Percentiles rank a stretch among this genome's conserved stretches.
Evolutionary conservation across 2,329 filamentous ascomycete genomes (phyloP).

Genomic region (Tolypocladium ophioglossoides): DNA sequence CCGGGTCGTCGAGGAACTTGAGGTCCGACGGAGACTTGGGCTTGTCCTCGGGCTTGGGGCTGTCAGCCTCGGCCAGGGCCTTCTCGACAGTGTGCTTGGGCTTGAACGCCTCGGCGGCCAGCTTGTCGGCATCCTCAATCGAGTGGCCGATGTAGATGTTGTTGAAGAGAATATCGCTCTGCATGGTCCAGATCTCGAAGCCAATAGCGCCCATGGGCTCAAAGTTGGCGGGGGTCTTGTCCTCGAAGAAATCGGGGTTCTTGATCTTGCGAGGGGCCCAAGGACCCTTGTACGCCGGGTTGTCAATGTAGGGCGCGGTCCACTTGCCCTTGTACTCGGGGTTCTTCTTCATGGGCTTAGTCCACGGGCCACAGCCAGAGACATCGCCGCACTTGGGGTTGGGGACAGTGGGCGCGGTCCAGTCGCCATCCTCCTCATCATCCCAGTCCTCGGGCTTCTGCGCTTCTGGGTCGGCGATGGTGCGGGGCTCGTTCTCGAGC

Average conservation of each 20-base stretch:
- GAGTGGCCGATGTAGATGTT: constrained; percentile 99
- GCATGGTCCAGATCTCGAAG: constrained; percentile 99
- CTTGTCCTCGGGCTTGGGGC: constrained; percentile 60
- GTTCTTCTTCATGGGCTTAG: constrained; percentile 86
- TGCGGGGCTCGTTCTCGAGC: constrained; percentile 80
- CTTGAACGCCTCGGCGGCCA: constrained; percentile 82
- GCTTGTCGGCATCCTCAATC: constrained; percentile 77
- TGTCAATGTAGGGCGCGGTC: constrained; percentile 85
- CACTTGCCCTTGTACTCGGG: constrained; percentile 98
- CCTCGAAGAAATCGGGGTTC: constrained; percentile 94
- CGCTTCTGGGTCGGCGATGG: constrained; percentile 83
- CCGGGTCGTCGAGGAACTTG: constrained; percentile 83
- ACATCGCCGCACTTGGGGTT: constrained; percentile 94
- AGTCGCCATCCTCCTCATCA: constrained; percentile 98
- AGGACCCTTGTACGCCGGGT: constrained; percentile 93
- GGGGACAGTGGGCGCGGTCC: constrained; percentile 77
- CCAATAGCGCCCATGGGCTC: constrained; percentile 98
- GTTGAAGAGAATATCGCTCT: constrained; percentile 96
- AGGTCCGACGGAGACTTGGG: constrained; percentile 65
- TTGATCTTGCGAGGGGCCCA: constrained; percentile 94
- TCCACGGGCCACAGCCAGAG: constrained; percentile 91
- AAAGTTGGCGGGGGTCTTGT: constrained; percentile 92
- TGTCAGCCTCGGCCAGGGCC: constrained; percentile 65
- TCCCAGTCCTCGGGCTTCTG: constrained; percentile 99
- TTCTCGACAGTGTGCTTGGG: constrained; percentile 79